These are phyloP conservation scores for Beauveria brongniartii DNA, from an alignment of 2,329 filamentous ascomycete genomes.

Conservation along the genomic window DNA sequence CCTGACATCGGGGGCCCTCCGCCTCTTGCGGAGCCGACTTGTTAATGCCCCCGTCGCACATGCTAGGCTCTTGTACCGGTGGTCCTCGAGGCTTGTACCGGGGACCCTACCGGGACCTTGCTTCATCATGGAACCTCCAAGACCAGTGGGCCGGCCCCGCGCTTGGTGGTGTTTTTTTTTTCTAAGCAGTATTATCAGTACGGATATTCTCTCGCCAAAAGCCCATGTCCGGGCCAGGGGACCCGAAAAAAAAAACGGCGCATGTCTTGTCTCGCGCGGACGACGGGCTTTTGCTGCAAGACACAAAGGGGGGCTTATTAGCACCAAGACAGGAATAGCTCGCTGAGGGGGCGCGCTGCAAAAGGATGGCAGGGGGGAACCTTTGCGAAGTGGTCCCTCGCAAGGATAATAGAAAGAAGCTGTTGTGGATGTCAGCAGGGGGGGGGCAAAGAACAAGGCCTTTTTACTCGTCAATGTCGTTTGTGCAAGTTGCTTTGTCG, in stretches of 20 bases:
- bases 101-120: background rate
- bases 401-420: background rate
- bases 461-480: background rate
- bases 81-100: background rate
- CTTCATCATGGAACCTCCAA: background rate
- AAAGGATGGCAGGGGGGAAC: background rate
- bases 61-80: background rate
- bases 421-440: background rate
- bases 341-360: background rate
- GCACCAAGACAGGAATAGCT: conserved; percentile 7
- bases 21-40: background rate
- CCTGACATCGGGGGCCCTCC: background rate
- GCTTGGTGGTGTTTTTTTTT: background rate
- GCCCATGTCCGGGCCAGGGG: background rate
- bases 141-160: background rate
- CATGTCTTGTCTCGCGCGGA: background rate
- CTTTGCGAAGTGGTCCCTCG: background rate
- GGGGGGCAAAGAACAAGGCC: background rate
- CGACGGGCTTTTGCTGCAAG: background rate
- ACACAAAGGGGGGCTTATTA: background rate
- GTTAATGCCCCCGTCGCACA: conserved; percentile 9
- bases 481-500: background rate
- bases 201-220: background rate
- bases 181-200: background rate
- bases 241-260: background rate